Percentiles rank a stretch among this genome's conserved stretches.
Evolutionary conservation across 1,139 yeast genomes (phyloP).

Genomic region (Suhomyces panamericanus): DNA sequence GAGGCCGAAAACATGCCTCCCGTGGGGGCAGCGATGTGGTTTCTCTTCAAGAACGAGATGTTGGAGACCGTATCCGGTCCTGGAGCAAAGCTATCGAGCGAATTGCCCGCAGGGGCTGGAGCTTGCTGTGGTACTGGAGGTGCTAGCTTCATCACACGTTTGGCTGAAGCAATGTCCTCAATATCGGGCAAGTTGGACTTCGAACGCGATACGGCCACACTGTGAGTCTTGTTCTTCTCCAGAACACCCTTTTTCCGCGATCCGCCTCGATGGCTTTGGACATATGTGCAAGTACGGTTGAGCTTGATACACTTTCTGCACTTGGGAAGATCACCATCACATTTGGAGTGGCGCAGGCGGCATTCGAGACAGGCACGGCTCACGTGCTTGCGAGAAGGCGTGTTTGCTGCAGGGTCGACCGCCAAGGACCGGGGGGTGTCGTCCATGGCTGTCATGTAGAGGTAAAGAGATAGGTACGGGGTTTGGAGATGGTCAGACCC

Average conservation of each 20-base stretch:
- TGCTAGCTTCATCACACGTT: no score
- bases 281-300: slow-evolving; percentile 41
- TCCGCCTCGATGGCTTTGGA: slow-evolving; percentile 53
- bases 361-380: slow-evolving; percentile 49
- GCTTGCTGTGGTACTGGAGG: no score
- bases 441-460: neutral
- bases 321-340: slow-evolving; percentile 47
- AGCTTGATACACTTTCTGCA: slow-evolving; percentile 41
- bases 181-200: slow-evolving; percentile 13
- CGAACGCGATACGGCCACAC: slow-evolving; percentile 5
- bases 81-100: no score
- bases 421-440: neutral
- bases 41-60: no score
- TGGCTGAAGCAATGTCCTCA: slow-evolving; percentile 12
- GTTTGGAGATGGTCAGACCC: slow-evolving; percentile 3
- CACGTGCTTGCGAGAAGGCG: slow-evolving; percentile 20
- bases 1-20: slow-evolving; percentile 4
- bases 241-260: slow-evolving; percentile 48
- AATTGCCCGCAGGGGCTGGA: no score
- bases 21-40: neutral
- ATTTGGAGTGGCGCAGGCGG: slow-evolving; percentile 48
- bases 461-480: slow-evolving; percentile 2
- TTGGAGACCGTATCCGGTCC: neutral
- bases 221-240: slow-evolving; percentile 1
- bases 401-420: neutral